phyloP scores from a whole-genome alignment of 345 rosid genomes.

The Sisymbrium irio region DNA sequence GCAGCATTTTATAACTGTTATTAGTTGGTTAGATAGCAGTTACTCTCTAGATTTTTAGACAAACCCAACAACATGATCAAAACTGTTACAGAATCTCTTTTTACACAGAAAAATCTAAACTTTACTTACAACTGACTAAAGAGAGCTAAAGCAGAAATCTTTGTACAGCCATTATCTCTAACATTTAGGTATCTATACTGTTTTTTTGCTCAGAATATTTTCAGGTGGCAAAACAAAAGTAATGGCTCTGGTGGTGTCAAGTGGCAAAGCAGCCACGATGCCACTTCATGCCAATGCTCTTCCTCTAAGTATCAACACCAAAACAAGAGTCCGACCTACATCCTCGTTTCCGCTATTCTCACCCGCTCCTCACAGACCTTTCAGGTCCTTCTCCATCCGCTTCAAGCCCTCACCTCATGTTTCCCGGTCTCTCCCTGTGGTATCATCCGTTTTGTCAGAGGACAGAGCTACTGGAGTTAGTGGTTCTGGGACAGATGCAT shows the following conservation, averaged over 20 bases:
- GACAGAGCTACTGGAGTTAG: constrained; percentile 51
- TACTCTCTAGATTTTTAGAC: too few relatives aligned
- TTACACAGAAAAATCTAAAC: neutral
- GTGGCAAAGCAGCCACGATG: constrained; percentile 23
- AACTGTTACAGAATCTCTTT: too few relatives aligned
- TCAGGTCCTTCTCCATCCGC: constrained; percentile 17
- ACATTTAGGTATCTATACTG: neutral
- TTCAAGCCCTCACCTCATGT: constrained; percentile 36
- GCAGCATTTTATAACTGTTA: too few relatives aligned
- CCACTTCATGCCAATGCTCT: constrained; percentile 21
- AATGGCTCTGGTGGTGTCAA: constrained; percentile 26
- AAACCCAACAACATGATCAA: too few relatives aligned
- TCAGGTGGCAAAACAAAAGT: constrained; percentile 3
- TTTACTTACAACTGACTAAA: neutral
- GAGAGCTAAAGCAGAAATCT: neutral
- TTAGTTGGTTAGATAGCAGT: too few relatives aligned
- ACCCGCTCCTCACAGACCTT: constrained; percentile 19
- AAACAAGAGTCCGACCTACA: neutral
- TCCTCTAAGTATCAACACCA: constrained; percentile 31
- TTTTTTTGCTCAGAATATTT: neutral
- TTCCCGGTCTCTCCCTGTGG: constrained; percentile 33
- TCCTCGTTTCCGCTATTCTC: constrained; percentile 29
- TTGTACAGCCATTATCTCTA: neutral
- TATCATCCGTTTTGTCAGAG: constrained; percentile 66
- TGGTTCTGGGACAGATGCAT: constrained; percentile 45